Evolutionary conservation across 495 filamentous ascomycete genomes (phyloP), one percentile per base, ranked within the genome.

Genomic region (Penicillium verhagenii): DNA sequence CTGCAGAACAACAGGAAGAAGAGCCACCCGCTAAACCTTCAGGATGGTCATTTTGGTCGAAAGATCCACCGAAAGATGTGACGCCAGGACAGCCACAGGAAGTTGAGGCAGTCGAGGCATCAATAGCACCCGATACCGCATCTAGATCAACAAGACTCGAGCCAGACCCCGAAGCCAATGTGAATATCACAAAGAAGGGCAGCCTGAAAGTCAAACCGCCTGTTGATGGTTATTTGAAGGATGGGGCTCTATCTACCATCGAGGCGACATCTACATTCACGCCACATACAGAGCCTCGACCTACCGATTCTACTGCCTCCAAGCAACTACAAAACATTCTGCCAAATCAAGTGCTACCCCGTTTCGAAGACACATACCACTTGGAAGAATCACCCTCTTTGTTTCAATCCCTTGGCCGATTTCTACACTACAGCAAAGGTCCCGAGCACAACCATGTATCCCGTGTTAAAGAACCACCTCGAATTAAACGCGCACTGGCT

Each of bases 21-120:
- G 64, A n/a, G n/a, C n/a, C n/a, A 23, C 59, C 50, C 50, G 50
- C 60, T 11, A 82, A 77, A 54, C 79, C 86, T 18, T 88, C 88
- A 6, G 88, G 86, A 1, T 95, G 90, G 90, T 90, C 86, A 1
- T 95, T 95, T 57, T 95, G 88, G 88, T 90, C 87, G 6, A 83
- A 81, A 50, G 88, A 90, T 16, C 69, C 78, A 18, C 61, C 81
- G 10, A 82, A 80, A 52, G 69, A 76, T 26, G 56, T 57, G 10
- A 38, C 58, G 13, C 52, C 67, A 8, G 57, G 67, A 19, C 73
- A 63, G 48, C 50, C 76, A 2, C 65, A 63, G 21, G 71, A 77
- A 31, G 63, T 72, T 9, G 80, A 87, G 59, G 64, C 80, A 25
- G 86, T 87, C 3, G 85, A 93, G 64, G 70, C 91, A 11, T 84